A percentile compares a stretch with the other conserved stretches of the same genome.
phyloP scores from a whole-genome alignment of 1,284 basidiomycete species.

The Agroathelia rolfsii region DNA sequence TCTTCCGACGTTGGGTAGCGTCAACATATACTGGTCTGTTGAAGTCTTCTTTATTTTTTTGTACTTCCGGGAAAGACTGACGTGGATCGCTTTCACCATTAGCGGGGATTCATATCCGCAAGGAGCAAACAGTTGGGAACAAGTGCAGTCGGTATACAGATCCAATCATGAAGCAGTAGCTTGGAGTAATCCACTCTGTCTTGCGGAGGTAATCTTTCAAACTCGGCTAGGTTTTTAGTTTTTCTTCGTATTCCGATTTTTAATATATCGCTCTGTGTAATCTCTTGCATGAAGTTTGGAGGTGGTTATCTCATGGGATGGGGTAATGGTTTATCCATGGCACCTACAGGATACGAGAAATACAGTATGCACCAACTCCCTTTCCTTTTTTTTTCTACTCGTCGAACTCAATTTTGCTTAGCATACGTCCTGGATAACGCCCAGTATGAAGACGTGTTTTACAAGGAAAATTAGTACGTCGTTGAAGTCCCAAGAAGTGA shows the following conservation, averaged over 20 bases:
- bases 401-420: slow-evolving; percentile 12
- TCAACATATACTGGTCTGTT: slow-evolving; percentile 39
- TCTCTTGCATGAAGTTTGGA: slow-evolving; percentile 26
- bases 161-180: slow-evolving; percentile 32
- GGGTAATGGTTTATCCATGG: slow-evolving; percentile 26
- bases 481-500: no score
- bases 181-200: slow-evolving; percentile 36
- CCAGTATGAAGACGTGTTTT: slow-evolving; percentile 36
- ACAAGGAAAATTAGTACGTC: slow-evolving; percentile 39
- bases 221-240: no score
- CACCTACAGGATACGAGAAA: slow-evolving; percentile 41
- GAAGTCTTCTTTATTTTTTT: not conserved
- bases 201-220: slow-evolving; percentile 36
- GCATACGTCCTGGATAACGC: slow-evolving; percentile 32
- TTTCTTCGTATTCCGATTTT: slow-evolving; percentile 1
- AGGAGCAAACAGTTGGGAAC: slow-evolving; percentile 32
- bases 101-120: slow-evolving; percentile 44
- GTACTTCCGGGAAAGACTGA: no score
- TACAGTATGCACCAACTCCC: slow-evolving; percentile 30
- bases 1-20: slow-evolving; percentile 28
- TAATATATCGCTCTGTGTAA: not conserved
- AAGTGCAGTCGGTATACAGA: slow-evolving; percentile 38
- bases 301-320: slow-evolving; percentile 37
- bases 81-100: no score
- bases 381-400: no score